These are phyloP conservation scores for Grosmannia serpens DNA, from an alignment of 2,329 filamentous ascomycete species.

Conservation along the genomic window DNA sequence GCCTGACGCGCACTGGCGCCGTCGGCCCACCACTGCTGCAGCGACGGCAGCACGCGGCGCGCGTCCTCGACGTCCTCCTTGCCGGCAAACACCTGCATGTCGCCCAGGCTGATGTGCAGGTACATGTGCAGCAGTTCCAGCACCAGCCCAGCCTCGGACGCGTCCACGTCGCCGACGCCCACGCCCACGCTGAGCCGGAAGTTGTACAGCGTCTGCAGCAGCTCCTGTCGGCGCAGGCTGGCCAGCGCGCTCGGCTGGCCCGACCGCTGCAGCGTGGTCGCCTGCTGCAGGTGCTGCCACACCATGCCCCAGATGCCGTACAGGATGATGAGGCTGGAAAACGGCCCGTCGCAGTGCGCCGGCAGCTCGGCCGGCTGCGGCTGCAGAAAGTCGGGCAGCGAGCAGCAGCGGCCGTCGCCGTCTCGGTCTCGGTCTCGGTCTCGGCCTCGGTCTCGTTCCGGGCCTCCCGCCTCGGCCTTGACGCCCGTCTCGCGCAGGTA, in stretches of 20 bases:
- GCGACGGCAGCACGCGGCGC: constrained; percentile 18
- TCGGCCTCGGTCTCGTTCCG: neutral
- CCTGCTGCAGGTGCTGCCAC: constrained; percentile 6
- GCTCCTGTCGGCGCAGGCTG: constrained; percentile 42
- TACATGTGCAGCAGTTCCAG: constrained; percentile 49
- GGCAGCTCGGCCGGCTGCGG: constrained; percentile 3
- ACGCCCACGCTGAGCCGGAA: constrained; percentile 19
- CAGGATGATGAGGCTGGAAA: constrained; percentile 2
- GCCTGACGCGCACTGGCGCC: constrained; percentile 7
- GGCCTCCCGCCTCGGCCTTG: neutral
- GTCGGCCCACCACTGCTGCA: constrained; percentile 11
- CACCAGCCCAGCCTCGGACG: constrained; percentile 26
- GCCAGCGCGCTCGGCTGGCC: no score
- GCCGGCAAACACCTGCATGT: constrained; percentile 55
- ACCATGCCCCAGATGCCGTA: constrained; percentile 8
- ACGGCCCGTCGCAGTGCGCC: constrained; percentile 1
- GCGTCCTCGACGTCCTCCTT: constrained; percentile 58
- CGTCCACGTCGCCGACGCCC: neutral
- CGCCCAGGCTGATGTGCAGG: constrained; percentile 51
- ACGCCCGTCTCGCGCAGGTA: constrained; percentile 27
- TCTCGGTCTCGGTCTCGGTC: neutral
- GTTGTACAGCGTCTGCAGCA: constrained; percentile 43
- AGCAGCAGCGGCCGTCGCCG: neutral
- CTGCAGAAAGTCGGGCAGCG: constrained; percentile 5
- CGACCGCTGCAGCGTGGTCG: neutral